These are phyloP conservation scores for Kwoniella pini DNA, from an alignment of 768 basidiomycete genomes.

Conservation along the genomic window DNA sequence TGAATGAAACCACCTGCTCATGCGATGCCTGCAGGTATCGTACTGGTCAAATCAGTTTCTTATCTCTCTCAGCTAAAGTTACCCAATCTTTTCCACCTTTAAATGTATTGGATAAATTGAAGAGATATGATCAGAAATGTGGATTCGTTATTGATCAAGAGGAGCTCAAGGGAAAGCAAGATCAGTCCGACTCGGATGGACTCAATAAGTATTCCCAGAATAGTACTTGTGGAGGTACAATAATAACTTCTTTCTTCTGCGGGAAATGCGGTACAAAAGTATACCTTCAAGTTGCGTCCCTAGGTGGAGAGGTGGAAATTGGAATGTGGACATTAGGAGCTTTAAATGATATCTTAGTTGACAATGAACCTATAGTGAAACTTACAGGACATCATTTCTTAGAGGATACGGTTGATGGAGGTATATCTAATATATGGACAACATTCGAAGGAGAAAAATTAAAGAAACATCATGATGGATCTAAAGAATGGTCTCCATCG, in stretches of 20 bases:
- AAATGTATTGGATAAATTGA: not conserved
- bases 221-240: conserved; percentile 1
- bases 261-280: conserved; percentile 3
- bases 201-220: conserved; percentile 1
- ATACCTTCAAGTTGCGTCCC: not conserved
- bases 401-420: conserved; percentile 4
- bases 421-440: conserved; percentile 4
- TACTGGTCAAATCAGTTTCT: conserved; percentile 1
- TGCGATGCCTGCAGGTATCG: conserved; percentile 8
- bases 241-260: conserved; percentile 5
- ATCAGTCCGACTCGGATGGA: not conserved
- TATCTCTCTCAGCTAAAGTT: conserved; percentile 5
- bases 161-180: not conserved
- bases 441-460: not conserved
- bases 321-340: conserved; percentile 5
- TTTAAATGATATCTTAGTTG: not conserved
- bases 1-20: conserved; percentile 3
- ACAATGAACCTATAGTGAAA: not conserved
- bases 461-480: conserved; percentile 4
- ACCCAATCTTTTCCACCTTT: not conserved
- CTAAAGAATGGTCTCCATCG: not conserved
- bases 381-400: conserved; percentile 4
- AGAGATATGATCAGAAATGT: conserved; percentile 8
- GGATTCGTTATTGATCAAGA: conserved; percentile 1
- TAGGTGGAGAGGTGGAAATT: not conserved